Conservation (phyloP, 23 red algal genomes). For the Gracilaria gracilis region DNA sequence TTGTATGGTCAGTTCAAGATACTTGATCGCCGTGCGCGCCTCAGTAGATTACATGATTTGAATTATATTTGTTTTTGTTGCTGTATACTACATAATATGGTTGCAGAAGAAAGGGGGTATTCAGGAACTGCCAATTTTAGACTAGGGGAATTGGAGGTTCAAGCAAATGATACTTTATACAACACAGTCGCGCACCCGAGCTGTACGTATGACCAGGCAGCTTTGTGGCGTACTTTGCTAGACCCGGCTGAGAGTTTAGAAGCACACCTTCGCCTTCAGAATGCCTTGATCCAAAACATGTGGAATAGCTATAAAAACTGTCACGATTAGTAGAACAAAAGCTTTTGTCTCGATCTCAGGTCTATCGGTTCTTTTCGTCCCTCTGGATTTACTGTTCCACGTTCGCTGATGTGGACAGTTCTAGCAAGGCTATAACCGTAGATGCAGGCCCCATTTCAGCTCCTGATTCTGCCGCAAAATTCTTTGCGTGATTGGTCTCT, state of each 20-base stretch:
- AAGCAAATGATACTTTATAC: background rate
- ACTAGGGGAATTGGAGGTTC: background rate
- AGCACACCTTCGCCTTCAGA: background rate
- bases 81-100: conserved; percentile 63
- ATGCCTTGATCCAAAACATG: background rate
- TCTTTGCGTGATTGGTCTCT: background rate
- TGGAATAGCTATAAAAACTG: background rate
- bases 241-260: background rate
- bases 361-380: background rate
- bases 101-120: background rate
- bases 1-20: conserved; percentile 37
- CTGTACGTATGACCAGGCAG: background rate
- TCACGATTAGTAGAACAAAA: background rate
- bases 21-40: background rate
- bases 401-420: no score
- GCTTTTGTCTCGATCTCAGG: background rate
- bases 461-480: background rate
- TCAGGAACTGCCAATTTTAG: conserved; percentile 1
- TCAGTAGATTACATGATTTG: background rate
- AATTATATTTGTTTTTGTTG: conserved; percentile 20
- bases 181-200: background rate
- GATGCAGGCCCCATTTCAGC: background rate
- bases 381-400: no score
- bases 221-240: background rate
- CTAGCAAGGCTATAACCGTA: no score